phyloP scores from a whole-genome alignment of 2,329 filamentous ascomycete species.

The Hortaea werneckii region DNA sequence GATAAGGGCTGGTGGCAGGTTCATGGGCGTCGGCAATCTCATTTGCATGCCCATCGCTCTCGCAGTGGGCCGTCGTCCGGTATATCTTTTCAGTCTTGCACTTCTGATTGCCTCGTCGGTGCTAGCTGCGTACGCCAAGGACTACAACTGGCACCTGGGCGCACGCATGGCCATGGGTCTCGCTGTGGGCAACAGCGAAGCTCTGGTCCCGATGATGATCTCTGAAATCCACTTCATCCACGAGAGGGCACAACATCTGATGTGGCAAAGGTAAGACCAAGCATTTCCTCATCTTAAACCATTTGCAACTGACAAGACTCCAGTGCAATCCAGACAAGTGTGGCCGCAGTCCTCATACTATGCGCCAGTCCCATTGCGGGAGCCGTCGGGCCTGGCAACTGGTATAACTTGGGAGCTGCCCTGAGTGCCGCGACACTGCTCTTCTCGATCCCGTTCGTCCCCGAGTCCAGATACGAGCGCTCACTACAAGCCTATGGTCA shows the following conservation, averaged over 20 bases:
- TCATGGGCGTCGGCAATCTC: slow-evolving; percentile 18
- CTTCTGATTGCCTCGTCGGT: slow-evolving; percentile 20
- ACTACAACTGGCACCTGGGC: slow-evolving; percentile 17
- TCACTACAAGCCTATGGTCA: no score
- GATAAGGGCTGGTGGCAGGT: no score
- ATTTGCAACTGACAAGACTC: no score
- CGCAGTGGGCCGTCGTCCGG: slow-evolving; percentile 24
- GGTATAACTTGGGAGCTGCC: no score
- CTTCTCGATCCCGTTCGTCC: no score
- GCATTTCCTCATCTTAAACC: neutral
- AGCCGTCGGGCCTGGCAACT: no score
- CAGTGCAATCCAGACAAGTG: slow-evolving; percentile 1
- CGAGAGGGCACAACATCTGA: slow-evolving; percentile 32
- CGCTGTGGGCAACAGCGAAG: slow-evolving; percentile 19
- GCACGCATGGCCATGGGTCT: slow-evolving; percentile 23
- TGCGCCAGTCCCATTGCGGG: no score
- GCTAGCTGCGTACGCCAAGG: slow-evolving; percentile 15
- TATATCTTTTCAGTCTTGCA: slow-evolving; percentile 21
- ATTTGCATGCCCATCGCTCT: slow-evolving; percentile 28
- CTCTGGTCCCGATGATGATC: slow-evolving; percentile 18
- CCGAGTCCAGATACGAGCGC: no score
- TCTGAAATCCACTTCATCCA: slow-evolving; percentile 37
- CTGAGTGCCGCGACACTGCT: no score
- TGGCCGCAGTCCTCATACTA: no score
- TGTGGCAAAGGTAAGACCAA: slow-evolving; percentile 34